These are phyloP conservation scores for Amborella trichopoda DNA, from an alignment of 164 flowering plant species.

Conservation along the genomic window DNA sequence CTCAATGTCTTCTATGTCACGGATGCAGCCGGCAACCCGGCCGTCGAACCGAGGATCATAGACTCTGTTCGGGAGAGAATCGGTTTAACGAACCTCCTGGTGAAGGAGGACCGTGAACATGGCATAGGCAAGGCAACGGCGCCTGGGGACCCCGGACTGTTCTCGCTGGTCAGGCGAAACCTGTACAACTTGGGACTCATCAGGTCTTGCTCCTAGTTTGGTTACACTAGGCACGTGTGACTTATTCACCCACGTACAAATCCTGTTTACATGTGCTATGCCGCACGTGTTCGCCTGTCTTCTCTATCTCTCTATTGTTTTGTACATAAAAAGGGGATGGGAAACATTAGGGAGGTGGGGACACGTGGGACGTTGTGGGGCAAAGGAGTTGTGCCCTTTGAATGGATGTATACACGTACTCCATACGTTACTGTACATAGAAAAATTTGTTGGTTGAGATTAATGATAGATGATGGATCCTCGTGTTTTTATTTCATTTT, in stretches of 20 bases:
- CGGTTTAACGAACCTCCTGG: slow-evolving; percentile 46
- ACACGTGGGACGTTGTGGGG: neutral
- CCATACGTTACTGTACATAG: too few relatives aligned
- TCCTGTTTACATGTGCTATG: too few relatives aligned
- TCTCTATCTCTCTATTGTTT: too few relatives aligned
- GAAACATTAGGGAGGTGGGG: too few relatives aligned
- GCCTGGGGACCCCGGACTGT: slow-evolving; percentile 19
- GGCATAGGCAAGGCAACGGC: slow-evolving; percentile 17
- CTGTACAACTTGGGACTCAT: slow-evolving; percentile 78
- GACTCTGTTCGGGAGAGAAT: slow-evolving; percentile 54
- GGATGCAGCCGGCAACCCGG: slow-evolving; percentile 46
- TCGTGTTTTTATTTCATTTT: too few relatives aligned
- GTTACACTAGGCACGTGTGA: too few relatives aligned
- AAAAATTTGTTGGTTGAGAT: too few relatives aligned
- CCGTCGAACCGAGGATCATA: slow-evolving; percentile 46
- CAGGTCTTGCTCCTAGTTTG: slow-evolving; percentile 50
- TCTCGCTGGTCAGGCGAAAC: slow-evolving; percentile 54
- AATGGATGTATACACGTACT: too few relatives aligned
- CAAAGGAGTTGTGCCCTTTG: too few relatives aligned
- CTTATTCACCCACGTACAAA: too few relatives aligned
- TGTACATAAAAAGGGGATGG: neutral
- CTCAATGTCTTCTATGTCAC: slow-evolving; percentile 61
- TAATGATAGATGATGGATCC: too few relatives aligned
- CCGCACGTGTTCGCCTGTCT: too few relatives aligned
- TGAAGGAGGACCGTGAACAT: slow-evolving; percentile 52